Evolutionary conservation across 2,329 filamentous ascomycete genomes (phyloP).

Genomic region (Gnomoniopsis smithogilvyi): DNA sequence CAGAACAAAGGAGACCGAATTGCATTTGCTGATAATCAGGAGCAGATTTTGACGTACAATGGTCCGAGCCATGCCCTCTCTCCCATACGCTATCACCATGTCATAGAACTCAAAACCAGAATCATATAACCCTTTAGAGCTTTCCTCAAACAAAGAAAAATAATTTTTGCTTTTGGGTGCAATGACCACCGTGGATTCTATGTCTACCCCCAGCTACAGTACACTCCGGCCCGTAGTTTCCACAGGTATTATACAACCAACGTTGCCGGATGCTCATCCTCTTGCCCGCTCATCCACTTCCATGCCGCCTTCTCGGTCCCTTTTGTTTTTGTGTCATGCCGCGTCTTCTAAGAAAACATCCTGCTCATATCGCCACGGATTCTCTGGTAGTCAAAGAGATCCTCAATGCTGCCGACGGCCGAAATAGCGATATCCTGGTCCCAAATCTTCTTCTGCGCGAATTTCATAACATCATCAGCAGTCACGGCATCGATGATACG

Average conservation of each 20-base stretch:
- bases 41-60: no score
- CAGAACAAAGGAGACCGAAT: no score
- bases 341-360: constrained; percentile 28
- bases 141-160: constrained; percentile 8
- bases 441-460: constrained; percentile 93
- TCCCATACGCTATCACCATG: no score
- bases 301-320: constrained; percentile 12
- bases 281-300: constrained; percentile 9
- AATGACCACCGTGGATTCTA: constrained; percentile 27
- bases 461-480: constrained; percentile 95
- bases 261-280: constrained; percentile 1
- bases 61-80: no score
- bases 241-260: constrained; percentile 30
- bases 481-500: constrained; percentile 83
- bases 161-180: constrained; percentile 10
- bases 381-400: constrained; percentile 65
- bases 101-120: no score
- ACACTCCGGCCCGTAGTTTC: constrained; percentile 34
- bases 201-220: constrained; percentile 34
- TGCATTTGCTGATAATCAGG: no score
- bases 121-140: neutral
- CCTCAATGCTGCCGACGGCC: constrained; percentile 92
- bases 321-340: constrained; percentile 7
- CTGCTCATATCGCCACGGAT: constrained; percentile 34
- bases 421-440: constrained; percentile 94